phyloP scores from a whole-genome alignment of 1,284 basidiomycete genomes.

The Entoloma clypeatum region DNA sequence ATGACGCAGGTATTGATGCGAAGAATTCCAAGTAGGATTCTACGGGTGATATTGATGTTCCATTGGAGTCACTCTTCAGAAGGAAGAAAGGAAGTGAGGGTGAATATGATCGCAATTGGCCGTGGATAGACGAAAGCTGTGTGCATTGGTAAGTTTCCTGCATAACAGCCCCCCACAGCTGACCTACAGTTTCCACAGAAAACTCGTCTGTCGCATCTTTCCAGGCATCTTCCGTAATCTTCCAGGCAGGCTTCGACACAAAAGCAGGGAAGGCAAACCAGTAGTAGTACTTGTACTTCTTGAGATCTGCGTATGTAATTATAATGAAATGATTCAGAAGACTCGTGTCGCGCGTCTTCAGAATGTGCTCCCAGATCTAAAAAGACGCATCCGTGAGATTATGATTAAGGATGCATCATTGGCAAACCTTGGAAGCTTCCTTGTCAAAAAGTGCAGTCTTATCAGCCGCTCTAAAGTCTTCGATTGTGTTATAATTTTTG shows the following conservation, averaged over 20 bases:
- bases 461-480: slow-evolving; percentile 89
- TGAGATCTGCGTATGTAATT: slow-evolving; percentile 94
- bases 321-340: slow-evolving; percentile 78
- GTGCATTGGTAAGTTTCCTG: slow-evolving; percentile 3
- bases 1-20: slow-evolving; percentile 23
- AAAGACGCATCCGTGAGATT: slow-evolving; percentile 10
- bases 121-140: slow-evolving; percentile 51
- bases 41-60: slow-evolving; percentile 46
- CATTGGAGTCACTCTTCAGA: slow-evolving; percentile 34
- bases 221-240: slow-evolving; percentile 63
- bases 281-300: slow-evolving; percentile 97
- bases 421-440: slow-evolving; percentile 56
- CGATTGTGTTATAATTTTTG: slow-evolving; percentile 95
- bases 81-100: slow-evolving; percentile 56
- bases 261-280: slow-evolving; percentile 98
- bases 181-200: slow-evolving; percentile 33
- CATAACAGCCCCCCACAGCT: background rate
- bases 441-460: slow-evolving; percentile 82
- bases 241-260: slow-evolving; percentile 83
- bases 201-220: slow-evolving; percentile 38
- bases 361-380: slow-evolving; percentile 66
- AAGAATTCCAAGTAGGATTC: slow-evolving; percentile 49
- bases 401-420: slow-evolving; percentile 2
- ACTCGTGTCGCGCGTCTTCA: slow-evolving; percentile 45
- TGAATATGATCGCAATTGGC: slow-evolving; percentile 39